Base-by-base conservation (phyloP, 1,139 yeast species). In the Magnusiomyces paraingens region DNA sequence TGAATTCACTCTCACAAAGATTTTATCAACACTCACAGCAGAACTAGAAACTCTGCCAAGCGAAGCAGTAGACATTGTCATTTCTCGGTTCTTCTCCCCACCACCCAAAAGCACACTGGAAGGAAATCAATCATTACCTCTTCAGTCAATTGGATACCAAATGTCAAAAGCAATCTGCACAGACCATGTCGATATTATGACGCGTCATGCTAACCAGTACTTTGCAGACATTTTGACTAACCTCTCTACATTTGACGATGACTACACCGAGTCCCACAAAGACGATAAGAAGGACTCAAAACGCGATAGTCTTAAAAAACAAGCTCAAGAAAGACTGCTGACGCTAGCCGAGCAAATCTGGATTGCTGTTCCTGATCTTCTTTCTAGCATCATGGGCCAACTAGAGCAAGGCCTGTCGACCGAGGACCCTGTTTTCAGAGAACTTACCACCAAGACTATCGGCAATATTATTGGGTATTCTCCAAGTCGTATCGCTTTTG, bases 191-290 rank as follows among this genome's bases (percentile, higher is more conserved):
- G 95, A 87, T 61, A 74, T 91, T 58, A 77, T 91, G 78, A 81
- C 94, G 12, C 78, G 95, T 59, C 82, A 83, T 60, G 76, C 87
- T 32, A 87, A 95, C 3, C 91, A 84, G 64, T 84, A 84, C 63
- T 86, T 89, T 61, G 84, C 95, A 0, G 96, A 88, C 63, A 74
- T 84, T 58, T 69, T 90, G 49, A 59, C 58, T 49, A 62, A 66
- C 15, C 61, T 71, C 1, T 60, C 63, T 50, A 26, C 32, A 26
- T 26, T 26, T 8, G 32, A 26, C 32, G 32, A 26, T 26, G 32
- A 26, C 32, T 26, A 26, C 32, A 26, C 32, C 8, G 32, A 26
- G 32, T 61, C 59, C 8, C 59, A 55, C 21, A 55, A 55, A 15
- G 59, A 55, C 38, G 62, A 63, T 35, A 60, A 57, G 11, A 73